Evolutionary conservation across 768 basidiomycete species (phyloP), one percentile per base, ranked within the genome.

Genomic region (Trametes coccinea): DNA sequence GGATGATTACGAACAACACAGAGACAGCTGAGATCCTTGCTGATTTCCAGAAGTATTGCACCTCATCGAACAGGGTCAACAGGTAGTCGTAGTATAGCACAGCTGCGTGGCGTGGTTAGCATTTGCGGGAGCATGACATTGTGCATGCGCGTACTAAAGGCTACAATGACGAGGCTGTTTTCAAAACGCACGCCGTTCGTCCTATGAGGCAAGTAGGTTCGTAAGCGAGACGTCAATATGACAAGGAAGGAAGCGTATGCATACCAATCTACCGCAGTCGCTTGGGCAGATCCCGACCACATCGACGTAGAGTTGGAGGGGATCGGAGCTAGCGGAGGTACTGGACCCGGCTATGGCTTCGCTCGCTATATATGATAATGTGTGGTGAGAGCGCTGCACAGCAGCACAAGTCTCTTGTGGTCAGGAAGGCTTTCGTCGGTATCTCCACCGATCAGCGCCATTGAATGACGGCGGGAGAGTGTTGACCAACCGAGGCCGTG

Each of bases 81-180:
- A 74, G 39, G 61, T 81, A 82, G 52, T 84, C 84, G 55, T 81
- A 80, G n/a, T 77, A 67, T 16, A 78, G 66, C 16, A 76, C 56
- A 7, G 49, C 76, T 72, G 50, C 13, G 2, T 22, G 22, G 22
- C 22, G 22, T 22, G 22, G 22, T 22, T 22, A 22, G 22, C 22
- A 22, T 22, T 22, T 22, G 22, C 22, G 22, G 22, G 22, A 22
- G 22, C 22, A 22, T 22, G 0, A 22, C 22, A 22, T 22, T 22
- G 22, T 22, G 22, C 22, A 22, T 22, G 22, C 22, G 22, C 22
- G 22, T 22, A 22, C 22, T 22, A 22, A 37, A 37, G 6, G 45
- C 31, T 37, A 11, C 34, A 11, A 37, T 11, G 5, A 11, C 34
- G 34, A 37, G 34, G 11, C 11, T 37, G 34, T 37, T 37, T 5